Conservation (phyloP, 768 basidiomycete genomes). For the Crucibulum laeve region DNA sequence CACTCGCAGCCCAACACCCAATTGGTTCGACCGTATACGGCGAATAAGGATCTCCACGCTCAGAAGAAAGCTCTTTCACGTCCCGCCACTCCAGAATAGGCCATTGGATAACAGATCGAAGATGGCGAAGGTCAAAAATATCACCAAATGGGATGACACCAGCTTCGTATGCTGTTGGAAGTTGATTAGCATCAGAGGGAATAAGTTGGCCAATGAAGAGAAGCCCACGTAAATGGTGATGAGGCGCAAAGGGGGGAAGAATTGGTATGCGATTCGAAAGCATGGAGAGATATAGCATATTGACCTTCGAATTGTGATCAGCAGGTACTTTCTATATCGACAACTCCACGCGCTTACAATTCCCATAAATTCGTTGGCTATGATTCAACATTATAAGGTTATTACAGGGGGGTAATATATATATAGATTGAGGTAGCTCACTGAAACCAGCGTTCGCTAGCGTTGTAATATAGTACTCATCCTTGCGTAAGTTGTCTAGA, state of each 20-base stretch:
- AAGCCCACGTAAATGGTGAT: conserved; percentile 30
- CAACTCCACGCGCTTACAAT: background rate
- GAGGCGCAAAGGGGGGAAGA: conserved; percentile 41
- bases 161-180: conserved; percentile 1
- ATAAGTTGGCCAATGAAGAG: background rate
- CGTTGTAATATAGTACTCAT: conserved; percentile 49
- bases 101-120: conserved; percentile 1
- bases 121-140: conserved; percentile 7
- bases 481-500: too few relatives aligned
- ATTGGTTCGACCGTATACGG: background rate
- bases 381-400: background rate
- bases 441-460: conserved; percentile 57
- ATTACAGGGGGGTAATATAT: background rate
- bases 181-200: background rate
- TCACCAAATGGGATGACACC: conserved; percentile 8
- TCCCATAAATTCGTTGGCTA: conserved; percentile 30
- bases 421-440: conserved; percentile 16
- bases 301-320: conserved; percentile 35
- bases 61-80: conserved; percentile 2
- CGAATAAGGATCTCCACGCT: background rate
- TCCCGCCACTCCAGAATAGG: conserved; percentile 8
- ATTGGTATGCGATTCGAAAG: conserved; percentile 41
- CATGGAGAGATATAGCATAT: conserved; percentile 43
- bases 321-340: background rate
- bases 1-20: conserved; percentile 7